Conservation (phyloP, 805 yeast species). For the Yamadazyma paraphyllophila region DNA sequence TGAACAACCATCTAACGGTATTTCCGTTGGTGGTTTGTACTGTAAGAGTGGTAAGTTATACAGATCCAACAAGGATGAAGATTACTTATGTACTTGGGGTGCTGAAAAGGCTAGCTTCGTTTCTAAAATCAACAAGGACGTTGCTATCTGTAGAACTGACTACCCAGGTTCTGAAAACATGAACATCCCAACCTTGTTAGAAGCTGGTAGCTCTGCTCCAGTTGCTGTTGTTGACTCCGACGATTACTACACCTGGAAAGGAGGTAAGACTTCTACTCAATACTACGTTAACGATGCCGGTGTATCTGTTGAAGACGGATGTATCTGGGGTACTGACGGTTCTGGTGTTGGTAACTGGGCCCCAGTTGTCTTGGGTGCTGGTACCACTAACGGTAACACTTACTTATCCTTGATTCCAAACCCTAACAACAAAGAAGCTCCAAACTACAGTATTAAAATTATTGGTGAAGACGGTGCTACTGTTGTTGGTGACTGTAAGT, state of each 20-base stretch:
- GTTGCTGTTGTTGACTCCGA: constrained; percentile 79
- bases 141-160: constrained; percentile 96
- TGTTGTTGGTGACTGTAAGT: constrained; percentile 67
- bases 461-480: constrained; percentile 58
- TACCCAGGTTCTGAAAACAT: constrained; percentile 99
- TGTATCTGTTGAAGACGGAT: constrained; percentile 84
- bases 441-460: constrained; percentile 60
- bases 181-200: constrained; percentile 88
- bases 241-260: constrained; percentile 78
- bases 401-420: constrained; percentile 92
- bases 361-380: constrained; percentile 93
- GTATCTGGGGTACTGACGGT: constrained; percentile 85
- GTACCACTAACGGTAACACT: constrained; percentile 63
- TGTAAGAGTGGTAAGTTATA: constrained; percentile 84
- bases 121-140: constrained; percentile 58
- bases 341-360: constrained; percentile 97
- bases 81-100: constrained; percentile 89
- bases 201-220: constrained; percentile 62
- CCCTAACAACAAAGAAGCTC: constrained; percentile 75
- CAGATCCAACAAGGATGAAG: constrained; percentile 64
- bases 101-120: constrained; percentile 63
- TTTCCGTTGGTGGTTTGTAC: constrained; percentile 87
- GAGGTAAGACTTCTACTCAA: constrained; percentile 85
- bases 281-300: constrained; percentile 98
- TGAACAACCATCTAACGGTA: constrained; percentile 82